A percentile compares a stretch with the other conserved stretches of the same genome.
phyloP scores from a whole-genome alignment of 2,329 filamentous ascomycete species.

The Capronia americana region DNA sequence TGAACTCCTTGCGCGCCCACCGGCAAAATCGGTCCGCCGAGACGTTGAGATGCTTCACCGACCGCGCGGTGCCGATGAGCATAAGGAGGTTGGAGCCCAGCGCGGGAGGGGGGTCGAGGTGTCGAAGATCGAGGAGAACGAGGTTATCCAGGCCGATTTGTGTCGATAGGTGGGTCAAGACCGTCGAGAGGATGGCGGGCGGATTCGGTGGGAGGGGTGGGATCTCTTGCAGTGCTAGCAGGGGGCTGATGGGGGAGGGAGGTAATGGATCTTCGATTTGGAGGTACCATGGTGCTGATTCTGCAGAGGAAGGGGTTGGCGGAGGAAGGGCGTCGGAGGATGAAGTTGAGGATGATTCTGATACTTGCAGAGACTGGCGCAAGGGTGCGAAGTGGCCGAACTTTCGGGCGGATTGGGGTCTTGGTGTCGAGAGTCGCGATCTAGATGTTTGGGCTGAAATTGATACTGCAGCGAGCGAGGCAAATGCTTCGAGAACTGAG shows the following conservation, averaged over 20 bases:
- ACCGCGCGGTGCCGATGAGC: constrained; percentile 89
- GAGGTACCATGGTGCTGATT: constrained; percentile 80
- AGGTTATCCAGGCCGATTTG: constrained; percentile 87
- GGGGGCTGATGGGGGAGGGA: constrained; percentile 46
- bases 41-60: constrained; percentile 90
- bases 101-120: constrained; percentile 83
- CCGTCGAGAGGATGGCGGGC: constrained; percentile 72
- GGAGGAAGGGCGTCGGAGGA: background rate
- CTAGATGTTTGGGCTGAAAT: constrained; percentile 7
- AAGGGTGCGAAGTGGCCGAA: constrained; percentile 12
- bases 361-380: constrained; percentile 1
- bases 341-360: constrained; percentile 1
- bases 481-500: constrained; percentile 36
- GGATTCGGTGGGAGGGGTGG: constrained; percentile 71
- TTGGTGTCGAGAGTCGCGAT: background rate
- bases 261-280: constrained; percentile 65
- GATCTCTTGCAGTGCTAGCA: constrained; percentile 62
- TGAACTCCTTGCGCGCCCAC: constrained; percentile 77
- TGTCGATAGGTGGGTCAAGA: constrained; percentile 79
- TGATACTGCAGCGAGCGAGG: constrained; percentile 35
- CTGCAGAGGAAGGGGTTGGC: constrained; percentile 27
- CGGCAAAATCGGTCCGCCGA: constrained; percentile 87
- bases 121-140: constrained; percentile 78
- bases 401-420: background rate
- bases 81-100: constrained; percentile 89